Evolutionary conservation across 441 rosid species (phyloP), one percentile per base, ranked within the genome.

Genomic region (Pelargonium cotyledonis): DNA sequence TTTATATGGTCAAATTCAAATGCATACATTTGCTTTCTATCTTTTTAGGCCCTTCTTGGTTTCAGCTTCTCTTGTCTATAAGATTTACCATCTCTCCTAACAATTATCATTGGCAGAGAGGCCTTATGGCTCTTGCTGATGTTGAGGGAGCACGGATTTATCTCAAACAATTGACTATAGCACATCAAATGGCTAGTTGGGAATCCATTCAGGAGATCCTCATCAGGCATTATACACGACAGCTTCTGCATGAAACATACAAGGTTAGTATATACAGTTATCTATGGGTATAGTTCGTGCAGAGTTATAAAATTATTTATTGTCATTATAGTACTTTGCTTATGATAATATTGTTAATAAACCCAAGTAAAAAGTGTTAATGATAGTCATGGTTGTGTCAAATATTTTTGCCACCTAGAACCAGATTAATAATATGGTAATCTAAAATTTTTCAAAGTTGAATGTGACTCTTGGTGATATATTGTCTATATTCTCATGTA

Each of bases 61-160:
- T 49, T 49, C 16, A n/a, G 55, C 10, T 18, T 57, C 23, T 57
- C 8, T 9, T 57, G 62, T 19, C 11, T 6, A 19, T 19, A 15
- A 16, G 10, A 57, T 57, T 57, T 57, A 57, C 62, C 26, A 57
- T 57, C 26, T 57, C 62, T 57, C 19, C 62, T 57, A 57, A 47
- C 15, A 57, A 69, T 71, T 40, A 4, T 49, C 68, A 60, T 73
- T 69, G 72, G 51, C 96, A 95, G 97, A 89, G 95, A 80, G 88
- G 99, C 77, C 86, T 95, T 68, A 86, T 95, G 92, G 99, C 97
- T 80, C 87, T 95, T 73, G 97, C 97, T 63, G 96, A 95, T 83
- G 91, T 95, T 21, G 97, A 95, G 85, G 97, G 97, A 60, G 99
- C 97, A 75, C 85, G 81, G 70, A 95, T 95, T 76, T 83, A 85